A percentile compares a stretch with the other conserved stretches of the same genome.
Evolutionary conservation across 2,329 filamentous ascomycete genomes (phyloP).

Genomic region (Colletotrichum destructivum): DNA sequence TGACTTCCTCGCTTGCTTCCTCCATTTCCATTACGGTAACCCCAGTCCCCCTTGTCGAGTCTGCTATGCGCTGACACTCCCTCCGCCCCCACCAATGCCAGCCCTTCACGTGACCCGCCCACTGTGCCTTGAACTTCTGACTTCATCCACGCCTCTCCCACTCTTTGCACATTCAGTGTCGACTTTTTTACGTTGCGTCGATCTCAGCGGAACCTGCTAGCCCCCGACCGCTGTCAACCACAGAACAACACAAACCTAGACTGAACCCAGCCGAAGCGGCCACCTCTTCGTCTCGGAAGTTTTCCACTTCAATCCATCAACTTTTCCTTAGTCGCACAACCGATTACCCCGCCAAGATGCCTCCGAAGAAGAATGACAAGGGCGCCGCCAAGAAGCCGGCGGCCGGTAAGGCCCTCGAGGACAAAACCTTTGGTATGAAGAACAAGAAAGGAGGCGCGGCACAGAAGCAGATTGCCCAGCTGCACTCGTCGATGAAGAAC

Average conservation of each 20-base stretch:
- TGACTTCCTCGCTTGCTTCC: slow-evolving; percentile 27
- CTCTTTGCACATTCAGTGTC: slow-evolving; percentile 17
- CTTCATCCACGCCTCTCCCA: slow-evolving; percentile 40
- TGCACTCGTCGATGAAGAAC: slow-evolving; percentile 80
- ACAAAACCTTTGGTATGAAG: slow-evolving; percentile 99
- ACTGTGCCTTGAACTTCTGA: slow-evolving; percentile 39
- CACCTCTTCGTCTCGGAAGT: slow-evolving; percentile 15
- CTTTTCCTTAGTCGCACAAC: slow-evolving; percentile 33
- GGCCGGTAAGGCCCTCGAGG: slow-evolving; percentile 79
- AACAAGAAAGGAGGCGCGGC: slow-evolving; percentile 97
- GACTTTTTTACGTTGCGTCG: slow-evolving; percentile 39
- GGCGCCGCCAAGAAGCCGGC: slow-evolving; percentile 68
- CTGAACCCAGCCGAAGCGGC: slow-evolving; percentile 10
- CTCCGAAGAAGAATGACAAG: slow-evolving; percentile 75
- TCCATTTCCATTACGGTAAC: slow-evolving; percentile 19
- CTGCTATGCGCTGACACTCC: slow-evolving; percentile 29
- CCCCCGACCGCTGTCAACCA: slow-evolving; percentile 13
- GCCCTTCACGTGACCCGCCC: slow-evolving; percentile 43
- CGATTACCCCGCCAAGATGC: slow-evolving; percentile 69
- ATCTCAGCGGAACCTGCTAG: slow-evolving; percentile 26
- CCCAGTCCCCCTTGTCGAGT: slow-evolving; percentile 18
- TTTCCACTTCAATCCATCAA: slow-evolving; percentile 5
- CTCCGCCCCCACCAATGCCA: slow-evolving; percentile 40
- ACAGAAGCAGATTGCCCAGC: slow-evolving; percentile 90
- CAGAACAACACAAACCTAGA: slow-evolving; percentile 5